Conservation (phyloP, 352 stramenopile species). For the Lagenidium giganteum region DNA sequence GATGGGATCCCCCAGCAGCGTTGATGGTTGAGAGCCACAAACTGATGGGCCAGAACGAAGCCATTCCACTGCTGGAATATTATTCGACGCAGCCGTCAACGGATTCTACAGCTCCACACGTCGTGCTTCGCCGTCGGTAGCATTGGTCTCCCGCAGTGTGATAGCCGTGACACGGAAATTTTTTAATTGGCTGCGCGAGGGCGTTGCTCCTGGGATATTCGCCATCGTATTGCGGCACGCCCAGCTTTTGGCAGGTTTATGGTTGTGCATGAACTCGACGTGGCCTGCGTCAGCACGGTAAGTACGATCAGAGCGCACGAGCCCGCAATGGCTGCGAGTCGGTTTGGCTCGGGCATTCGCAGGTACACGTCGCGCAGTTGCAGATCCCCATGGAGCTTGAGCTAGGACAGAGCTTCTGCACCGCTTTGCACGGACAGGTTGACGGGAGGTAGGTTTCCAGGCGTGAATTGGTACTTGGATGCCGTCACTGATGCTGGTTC, state of each 20-base stretch:
- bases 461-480: conserved; percentile 5
- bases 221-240: not conserved
- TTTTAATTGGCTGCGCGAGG: no score
- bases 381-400: conserved; percentile 18
- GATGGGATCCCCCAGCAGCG: no score
- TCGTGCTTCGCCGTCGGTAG: no score
- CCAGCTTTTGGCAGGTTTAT: not conserved
- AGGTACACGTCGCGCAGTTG: conserved; percentile 12
- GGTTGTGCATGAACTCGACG: not conserved
- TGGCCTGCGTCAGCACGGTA: not conserved
- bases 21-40: no score
- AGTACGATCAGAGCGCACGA: conserved; percentile 6
- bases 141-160: no score
- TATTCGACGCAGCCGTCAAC: no score
- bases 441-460: not conserved
- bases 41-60: no score
- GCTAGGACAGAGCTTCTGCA: not conserved
- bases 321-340: no score
- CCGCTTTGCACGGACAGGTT: not conserved
- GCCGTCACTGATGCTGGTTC: conserved; percentile 26
- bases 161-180: no score
- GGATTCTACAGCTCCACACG: no score
- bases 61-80: no score
- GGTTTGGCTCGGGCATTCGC: conserved; percentile 7
- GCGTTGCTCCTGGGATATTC: not conserved